Percentiles rank a stretch among this genome's conserved stretches.
Evolutionary conservation across 345 rosid genomes (phyloP).

Genomic region (Carallia pectinifolia): DNA sequence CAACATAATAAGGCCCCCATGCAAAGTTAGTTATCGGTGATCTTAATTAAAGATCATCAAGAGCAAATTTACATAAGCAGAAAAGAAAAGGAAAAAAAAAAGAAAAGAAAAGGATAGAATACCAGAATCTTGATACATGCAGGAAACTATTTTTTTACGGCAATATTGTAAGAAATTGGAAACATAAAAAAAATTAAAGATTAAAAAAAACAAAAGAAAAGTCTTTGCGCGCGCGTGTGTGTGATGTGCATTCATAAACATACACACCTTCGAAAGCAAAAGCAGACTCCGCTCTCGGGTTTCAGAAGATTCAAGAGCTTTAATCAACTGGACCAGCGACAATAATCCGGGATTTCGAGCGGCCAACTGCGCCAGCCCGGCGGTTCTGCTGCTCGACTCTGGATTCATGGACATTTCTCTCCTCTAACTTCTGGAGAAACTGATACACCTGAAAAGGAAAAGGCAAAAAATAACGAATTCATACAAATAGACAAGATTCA

Average conservation of each 20-base stretch:
- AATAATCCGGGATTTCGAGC: background rate
- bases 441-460: too few species aligned
- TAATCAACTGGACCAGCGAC: conserved; percentile 21
- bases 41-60: too few species aligned
- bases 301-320: conserved; percentile 18
- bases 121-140: background rate
- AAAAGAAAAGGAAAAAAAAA: too few species aligned
- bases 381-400: background rate
- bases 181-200: background rate
- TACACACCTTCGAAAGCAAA: conserved; percentile 26
- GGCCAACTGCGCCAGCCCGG: too few species aligned
- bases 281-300: conserved; percentile 28
- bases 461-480: too few species aligned
- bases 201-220: background rate
- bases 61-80: too few species aligned
- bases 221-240: too few species aligned
- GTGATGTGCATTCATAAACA: too few species aligned
- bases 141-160: too few species aligned
- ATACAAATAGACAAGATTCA: too few species aligned
- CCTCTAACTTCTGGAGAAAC: background rate
- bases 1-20: conserved; percentile 7
- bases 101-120: background rate
- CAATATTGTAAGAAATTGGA: background rate
- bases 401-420: conserved; percentile 2
- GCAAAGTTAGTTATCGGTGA: background rate